A percentile compares a stretch with the other conserved stretches of the same genome.
phyloP scores from a whole-genome alignment of 2,329 filamentous ascomycete species.

The Exserohilum rostratum region DNA sequence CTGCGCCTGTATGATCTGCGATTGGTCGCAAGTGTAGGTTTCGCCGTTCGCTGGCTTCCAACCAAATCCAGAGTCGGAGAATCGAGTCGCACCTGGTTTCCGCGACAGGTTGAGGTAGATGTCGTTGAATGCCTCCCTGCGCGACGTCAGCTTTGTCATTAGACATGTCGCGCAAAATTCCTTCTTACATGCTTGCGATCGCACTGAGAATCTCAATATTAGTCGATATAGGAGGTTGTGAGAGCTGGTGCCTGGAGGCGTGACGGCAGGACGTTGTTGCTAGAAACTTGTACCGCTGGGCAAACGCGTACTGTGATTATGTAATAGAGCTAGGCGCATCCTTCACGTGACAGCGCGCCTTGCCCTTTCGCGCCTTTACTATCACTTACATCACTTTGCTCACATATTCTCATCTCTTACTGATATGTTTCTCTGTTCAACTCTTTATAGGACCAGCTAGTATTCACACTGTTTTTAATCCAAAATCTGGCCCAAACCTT shows the following conservation, averaged over 20 bases:
- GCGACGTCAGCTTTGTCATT: background rate
- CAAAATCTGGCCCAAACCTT: too few species aligned
- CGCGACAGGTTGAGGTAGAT: constrained; percentile 96
- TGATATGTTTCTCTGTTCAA: too few species aligned
- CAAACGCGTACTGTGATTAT: constrained; percentile 18
- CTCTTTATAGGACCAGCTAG: too few species aligned
- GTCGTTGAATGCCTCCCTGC: constrained; percentile 91
- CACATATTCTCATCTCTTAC: background rate
- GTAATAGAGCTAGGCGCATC: background rate
- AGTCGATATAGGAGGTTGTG: background rate
- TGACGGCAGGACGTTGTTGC: constrained; percentile 2
- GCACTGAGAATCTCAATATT: background rate
- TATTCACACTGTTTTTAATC: too few species aligned
- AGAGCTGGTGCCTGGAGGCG: background rate
- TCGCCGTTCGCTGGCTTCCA: constrained; percentile 92
- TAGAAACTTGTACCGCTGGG: constrained; percentile 12
- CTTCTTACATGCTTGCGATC: constrained; percentile 10
- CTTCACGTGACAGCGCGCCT: constrained; percentile 14
- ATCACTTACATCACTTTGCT: background rate
- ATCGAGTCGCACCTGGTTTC: constrained; percentile 88
- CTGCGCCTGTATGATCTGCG: constrained; percentile 83
- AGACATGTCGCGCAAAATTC: background rate
- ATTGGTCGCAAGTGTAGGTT: constrained; percentile 89
- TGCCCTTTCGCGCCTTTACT: background rate
- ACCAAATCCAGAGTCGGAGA: constrained; percentile 90